A percentile compares a stretch with the other conserved stretches of the same genome.
Evolutionary conservation across 2,329 filamentous ascomycete species (phyloP).

Genomic region (Thielaviopsis populi): DNA sequence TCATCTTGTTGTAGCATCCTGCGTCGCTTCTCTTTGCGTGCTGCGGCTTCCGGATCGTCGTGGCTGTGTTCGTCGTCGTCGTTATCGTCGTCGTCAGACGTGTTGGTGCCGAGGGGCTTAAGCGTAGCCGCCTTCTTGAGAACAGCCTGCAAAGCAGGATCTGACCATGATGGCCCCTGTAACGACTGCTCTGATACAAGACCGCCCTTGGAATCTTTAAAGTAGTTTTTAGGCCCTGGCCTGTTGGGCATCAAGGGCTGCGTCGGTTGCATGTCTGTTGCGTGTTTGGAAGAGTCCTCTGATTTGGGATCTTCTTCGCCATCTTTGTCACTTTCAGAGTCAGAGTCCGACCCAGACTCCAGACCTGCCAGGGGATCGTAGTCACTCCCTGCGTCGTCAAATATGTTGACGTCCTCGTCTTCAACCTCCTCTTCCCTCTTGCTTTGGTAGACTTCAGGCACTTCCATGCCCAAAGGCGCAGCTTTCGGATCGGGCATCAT

Average conservation of each 20-base stretch:
- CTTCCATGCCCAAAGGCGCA: conserved; percentile 49
- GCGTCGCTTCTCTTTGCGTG: conserved; percentile 52
- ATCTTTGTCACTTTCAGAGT: conserved; percentile 30
- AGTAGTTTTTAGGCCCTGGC: conserved; percentile 41
- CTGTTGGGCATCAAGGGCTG: conserved; percentile 30
- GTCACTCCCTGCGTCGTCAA: conserved; percentile 49
- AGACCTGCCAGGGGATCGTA: conserved; percentile 52
- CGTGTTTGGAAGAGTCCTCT: neutral
- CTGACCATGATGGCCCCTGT: conserved; percentile 44
- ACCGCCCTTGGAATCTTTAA: conserved; percentile 41
- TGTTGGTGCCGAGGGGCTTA: conserved; percentile 30
- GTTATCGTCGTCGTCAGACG: conserved; percentile 24
- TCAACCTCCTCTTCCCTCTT: conserved; percentile 33
- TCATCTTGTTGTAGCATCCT: conserved; percentile 60
- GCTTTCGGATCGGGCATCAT: conserved; percentile 38
- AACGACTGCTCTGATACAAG: conserved; percentile 38
- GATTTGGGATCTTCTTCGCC: conserved; percentile 19
- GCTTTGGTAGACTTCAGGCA: conserved; percentile 42
- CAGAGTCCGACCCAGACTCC: conserved; percentile 26
- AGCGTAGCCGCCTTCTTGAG: conserved; percentile 70
- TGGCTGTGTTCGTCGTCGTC: neutral
- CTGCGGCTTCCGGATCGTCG: conserved; percentile 32
- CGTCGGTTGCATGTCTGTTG: conserved; percentile 15
- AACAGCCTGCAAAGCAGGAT: conserved; percentile 68
- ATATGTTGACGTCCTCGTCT: conserved; percentile 47